Conservation (phyloP, 257 asterid species). For the Thymus mandschuricus region DNA sequence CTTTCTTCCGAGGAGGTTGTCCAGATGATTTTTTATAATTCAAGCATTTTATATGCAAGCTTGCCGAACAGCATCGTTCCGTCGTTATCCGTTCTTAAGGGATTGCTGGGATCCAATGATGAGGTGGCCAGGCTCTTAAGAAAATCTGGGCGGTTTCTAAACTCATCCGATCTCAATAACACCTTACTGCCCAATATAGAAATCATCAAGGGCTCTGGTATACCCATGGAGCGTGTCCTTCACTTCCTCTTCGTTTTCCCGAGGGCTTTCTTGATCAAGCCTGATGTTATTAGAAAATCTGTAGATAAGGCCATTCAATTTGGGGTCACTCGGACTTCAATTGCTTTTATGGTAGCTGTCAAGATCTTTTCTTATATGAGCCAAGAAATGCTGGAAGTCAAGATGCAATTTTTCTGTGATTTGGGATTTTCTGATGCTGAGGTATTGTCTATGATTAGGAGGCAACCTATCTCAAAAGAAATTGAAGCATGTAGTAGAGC, state of each 20-base stretch:
- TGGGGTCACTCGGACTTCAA: slow-evolving; percentile 30
- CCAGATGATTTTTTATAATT: neutral
- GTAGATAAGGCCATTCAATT: slow-evolving; percentile 27
- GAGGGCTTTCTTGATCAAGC: neutral
- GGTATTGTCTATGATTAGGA: too few relatives aligned
- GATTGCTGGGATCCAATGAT: slow-evolving; percentile 37
- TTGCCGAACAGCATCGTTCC: slow-evolving; percentile 19
- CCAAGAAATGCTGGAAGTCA: neutral
- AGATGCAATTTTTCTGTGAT: neutral
- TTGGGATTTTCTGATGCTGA: neutral
- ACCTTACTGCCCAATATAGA: neutral
- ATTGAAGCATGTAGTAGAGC: too few relatives aligned
- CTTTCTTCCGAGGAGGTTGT: neutral
- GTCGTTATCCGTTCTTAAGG: slow-evolving; percentile 34
- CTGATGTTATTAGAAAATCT: slow-evolving; percentile 22
- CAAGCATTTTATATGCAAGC: slow-evolving; percentile 29
- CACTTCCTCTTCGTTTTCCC: neutral
- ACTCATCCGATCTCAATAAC: neutral
- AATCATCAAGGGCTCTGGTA: neutral
- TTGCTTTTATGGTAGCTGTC: neutral
- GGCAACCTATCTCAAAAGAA: too few relatives aligned
- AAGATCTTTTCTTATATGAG: neutral
- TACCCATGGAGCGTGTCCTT: neutral
- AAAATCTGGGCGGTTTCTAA: slow-evolving; percentile 15
- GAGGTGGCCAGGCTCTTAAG: slow-evolving; percentile 33